Base-by-base conservation (phyloP, 176 grass and related monocot species). In the Eleusine indica region DNA sequence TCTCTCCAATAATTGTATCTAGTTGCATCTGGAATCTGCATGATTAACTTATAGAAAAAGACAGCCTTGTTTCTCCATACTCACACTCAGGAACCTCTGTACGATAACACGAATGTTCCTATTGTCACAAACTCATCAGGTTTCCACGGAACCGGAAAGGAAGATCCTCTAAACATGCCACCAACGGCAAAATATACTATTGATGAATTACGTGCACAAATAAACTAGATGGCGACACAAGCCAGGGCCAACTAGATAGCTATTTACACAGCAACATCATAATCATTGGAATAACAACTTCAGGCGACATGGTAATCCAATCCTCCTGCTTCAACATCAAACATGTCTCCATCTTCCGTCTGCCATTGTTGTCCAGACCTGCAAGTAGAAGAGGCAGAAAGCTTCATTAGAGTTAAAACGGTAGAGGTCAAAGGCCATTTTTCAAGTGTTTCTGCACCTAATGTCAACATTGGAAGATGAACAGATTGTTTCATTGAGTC, bases 231-330 rank as follows among this genome's bases (percentile, higher is more conserved):
- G 12, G 51, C 63, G 44, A 21, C 40, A n/a, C 52, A 82, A 80
- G 32, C 49, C 53, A 47, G 71, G 18, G 51, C 22, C 54, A 86
- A 76, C 81, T 65, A 64, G 18, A 18, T 21, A 80, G 42, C 19
- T 81, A 73, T 86, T 65, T 75, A 85, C 77, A 71, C 66, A 15
- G 18, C 25, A 62, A 39, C 61, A 39, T 63, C 68, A 44, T 46
- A 52, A 38, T 39, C 16, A 68, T 25, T 67, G 47, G 18, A 42
- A 79, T 28, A 43, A 16, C 39, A 67, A 65, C 39, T 73, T 76
- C 56, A 73, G 18, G 70, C 14, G 42, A 56, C 17, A 25, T 15
- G 62, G 9, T 10, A 17, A 51, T 43, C 57, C 79, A 83, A 52
- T 30, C 21, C 68, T 71, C 22, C 44, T 58, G 5, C 60, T 80